phyloP scores from a whole-genome alignment of 192 early-diverging fungal genomes.

The Powellomyces hirtus region DNA sequence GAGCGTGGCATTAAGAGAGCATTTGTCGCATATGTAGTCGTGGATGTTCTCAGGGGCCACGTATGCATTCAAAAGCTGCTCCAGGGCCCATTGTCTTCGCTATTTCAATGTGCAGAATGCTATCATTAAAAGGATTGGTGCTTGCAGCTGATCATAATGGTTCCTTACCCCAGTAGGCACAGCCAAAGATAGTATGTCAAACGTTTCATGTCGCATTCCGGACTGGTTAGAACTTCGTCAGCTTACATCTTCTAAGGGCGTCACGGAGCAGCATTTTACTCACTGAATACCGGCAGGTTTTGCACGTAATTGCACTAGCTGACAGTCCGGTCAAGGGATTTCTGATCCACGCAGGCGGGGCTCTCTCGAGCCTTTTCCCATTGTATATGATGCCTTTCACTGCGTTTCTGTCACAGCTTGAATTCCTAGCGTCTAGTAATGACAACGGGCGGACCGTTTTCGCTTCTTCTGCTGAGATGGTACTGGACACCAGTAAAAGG shows the following conservation, averaged over 20 bases:
- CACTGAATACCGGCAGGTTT: constrained; percentile 73
- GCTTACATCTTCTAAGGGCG: background rate
- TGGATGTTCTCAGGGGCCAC: constrained; percentile 61
- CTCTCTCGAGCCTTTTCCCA: background rate
- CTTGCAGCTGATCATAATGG: too few relatives aligned
- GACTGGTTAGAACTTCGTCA: constrained; percentile 31
- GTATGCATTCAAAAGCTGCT: constrained; percentile 53
- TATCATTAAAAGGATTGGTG: too few relatives aligned
- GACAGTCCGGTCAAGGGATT: constrained; percentile 78
- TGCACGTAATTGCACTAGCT: constrained; percentile 73
- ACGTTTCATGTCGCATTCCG: constrained; percentile 74
- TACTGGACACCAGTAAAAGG: constrained; percentile 74
- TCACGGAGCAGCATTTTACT: background rate
- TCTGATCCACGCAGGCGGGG: constrained; percentile 5
- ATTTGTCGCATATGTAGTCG: constrained; percentile 66
- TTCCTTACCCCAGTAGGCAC: constrained; percentile 47
- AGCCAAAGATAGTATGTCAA: constrained; percentile 75
- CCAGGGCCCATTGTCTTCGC: constrained; percentile 31
- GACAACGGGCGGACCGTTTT: background rate
- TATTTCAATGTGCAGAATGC: too few relatives aligned
- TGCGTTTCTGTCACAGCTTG: too few relatives aligned
- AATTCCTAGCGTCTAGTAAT: background rate
- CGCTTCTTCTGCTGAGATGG: constrained; percentile 63
- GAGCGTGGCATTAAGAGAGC: constrained; percentile 54
- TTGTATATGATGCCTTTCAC: background rate